These are phyloP conservation scores for Paecilomyces formosus DNA, from an alignment of 2,329 filamentous ascomycete genomes.

Conservation along the genomic window DNA sequence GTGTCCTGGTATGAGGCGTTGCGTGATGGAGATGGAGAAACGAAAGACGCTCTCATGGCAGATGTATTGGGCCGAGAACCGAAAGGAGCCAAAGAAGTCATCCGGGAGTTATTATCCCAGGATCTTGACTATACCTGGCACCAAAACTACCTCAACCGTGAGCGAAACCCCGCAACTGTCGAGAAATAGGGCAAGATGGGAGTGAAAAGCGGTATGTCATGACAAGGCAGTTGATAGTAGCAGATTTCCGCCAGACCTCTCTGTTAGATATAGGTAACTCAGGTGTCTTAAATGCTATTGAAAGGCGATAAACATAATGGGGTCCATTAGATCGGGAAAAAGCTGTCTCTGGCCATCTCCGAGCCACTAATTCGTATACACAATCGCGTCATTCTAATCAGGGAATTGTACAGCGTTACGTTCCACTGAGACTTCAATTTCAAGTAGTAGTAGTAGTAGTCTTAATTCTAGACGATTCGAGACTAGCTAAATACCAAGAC, in stretches of 20 bases:
- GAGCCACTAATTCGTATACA: not conserved
- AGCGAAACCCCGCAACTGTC: slow-evolving; percentile 4
- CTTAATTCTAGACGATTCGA: not conserved
- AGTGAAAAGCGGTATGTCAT: not conserved
- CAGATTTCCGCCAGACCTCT: not conserved
- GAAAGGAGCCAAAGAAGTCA: slow-evolving; percentile 29
- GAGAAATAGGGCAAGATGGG: not conserved
- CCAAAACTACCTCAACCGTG: slow-evolving; percentile 31
- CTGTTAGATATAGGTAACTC: not conserved
- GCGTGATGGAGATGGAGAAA: slow-evolving; percentile 34
- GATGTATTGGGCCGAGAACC: slow-evolving; percentile 40
- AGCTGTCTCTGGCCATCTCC: not conserved
- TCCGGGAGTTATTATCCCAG: slow-evolving; percentile 20
- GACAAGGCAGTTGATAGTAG: not conserved
- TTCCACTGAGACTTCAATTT: not conserved
- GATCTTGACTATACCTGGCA: slow-evolving; percentile 37
- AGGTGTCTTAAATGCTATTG: not conserved
- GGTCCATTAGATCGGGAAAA: not conserved
- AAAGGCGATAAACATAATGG: not conserved
- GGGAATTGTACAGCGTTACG: not conserved
- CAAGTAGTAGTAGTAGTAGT: not conserved
- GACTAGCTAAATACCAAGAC: not conserved
- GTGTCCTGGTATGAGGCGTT: slow-evolving; percentile 41
- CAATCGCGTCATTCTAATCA: not conserved
- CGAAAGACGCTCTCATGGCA: slow-evolving; percentile 35